phyloP scores from a whole-genome alignment of 225 moss, liverwort and hornwort genomes.

The Antitrichia curtipendula region DNA sequence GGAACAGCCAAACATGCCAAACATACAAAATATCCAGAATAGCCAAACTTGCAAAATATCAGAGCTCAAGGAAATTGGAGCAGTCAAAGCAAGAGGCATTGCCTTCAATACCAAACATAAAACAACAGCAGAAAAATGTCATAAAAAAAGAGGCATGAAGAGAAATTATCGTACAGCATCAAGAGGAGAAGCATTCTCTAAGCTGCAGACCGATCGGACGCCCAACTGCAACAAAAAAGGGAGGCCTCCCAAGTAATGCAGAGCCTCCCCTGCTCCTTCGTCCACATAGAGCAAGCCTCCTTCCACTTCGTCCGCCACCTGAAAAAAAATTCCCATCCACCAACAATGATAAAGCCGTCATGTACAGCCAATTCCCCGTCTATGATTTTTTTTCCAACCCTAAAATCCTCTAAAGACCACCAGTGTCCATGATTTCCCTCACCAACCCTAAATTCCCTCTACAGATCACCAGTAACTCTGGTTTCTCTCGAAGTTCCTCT shows the following conservation, averaged over 20 bases:
- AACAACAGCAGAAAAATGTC: background rate
- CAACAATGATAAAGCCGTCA: background rate
- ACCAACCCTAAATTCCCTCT: background rate
- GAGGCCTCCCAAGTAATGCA: slow-evolving; percentile 78
- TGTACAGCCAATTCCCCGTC: background rate
- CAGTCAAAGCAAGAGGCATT: background rate
- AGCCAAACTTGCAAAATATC: background rate
- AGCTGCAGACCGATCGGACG: slow-evolving; percentile 69
- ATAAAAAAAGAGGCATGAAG: background rate
- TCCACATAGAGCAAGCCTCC: slow-evolving; percentile 79
- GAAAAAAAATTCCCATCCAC: background rate
- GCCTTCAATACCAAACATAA: background rate
- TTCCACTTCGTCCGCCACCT: slow-evolving; percentile 84
- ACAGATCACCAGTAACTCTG: background rate
- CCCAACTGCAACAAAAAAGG: slow-evolving; percentile 77
- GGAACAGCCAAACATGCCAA: background rate
- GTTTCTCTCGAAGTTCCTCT: background rate
- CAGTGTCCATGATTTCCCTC: background rate
- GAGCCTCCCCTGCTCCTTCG: slow-evolving; percentile 79
- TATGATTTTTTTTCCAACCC: background rate
- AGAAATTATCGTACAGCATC: slow-evolving; percentile 53
- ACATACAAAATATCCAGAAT: no score
- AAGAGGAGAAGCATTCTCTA: slow-evolving; percentile 83
- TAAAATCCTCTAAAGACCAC: background rate
- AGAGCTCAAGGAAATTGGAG: background rate